Evolutionary conservation across 257 asterid species (phyloP).

Genomic region (Coffea canephora): DNA sequence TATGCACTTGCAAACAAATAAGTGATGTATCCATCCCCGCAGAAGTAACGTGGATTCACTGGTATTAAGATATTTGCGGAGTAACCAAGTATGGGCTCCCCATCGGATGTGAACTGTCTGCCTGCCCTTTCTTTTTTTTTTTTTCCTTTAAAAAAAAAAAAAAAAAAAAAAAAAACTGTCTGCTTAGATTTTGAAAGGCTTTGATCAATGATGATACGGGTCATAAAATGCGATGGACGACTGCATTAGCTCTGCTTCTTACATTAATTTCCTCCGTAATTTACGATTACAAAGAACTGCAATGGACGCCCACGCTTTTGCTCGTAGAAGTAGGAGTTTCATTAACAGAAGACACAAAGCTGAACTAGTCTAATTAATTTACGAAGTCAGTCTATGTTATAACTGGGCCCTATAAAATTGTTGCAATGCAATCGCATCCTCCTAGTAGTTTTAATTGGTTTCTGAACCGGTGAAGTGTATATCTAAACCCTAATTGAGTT

Average conservation of each 20-base stretch:
- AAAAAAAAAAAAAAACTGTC: too few relatives aligned
- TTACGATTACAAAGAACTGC: not conserved
- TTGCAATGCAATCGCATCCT: not conserved
- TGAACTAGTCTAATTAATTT: too few relatives aligned
- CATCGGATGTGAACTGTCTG: constrained; percentile 9
- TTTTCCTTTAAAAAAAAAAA: too few relatives aligned
- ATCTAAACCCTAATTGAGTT: not conserved
- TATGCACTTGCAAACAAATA: constrained; percentile 14
- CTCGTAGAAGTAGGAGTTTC: not conserved
- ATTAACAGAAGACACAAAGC: not conserved
- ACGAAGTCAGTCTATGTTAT: not conserved
- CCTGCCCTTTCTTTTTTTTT: too few relatives aligned
- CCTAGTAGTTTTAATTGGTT: not conserved
- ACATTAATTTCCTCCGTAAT: not conserved
- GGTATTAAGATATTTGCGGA: constrained; percentile 5
- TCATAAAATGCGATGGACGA: too few relatives aligned
- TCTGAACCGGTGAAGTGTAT: not conserved
- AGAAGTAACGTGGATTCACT: constrained; percentile 8
- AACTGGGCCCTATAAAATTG: not conserved
- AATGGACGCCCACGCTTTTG: too few relatives aligned
- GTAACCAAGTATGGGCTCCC: constrained; percentile 9
- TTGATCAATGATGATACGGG: too few relatives aligned
- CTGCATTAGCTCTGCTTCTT: too few relatives aligned
- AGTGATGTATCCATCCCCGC: not conserved
- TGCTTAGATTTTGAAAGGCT: too few relatives aligned